Conservation (phyloP, 805 yeast species). For the Ascoidea tarda region DNA sequence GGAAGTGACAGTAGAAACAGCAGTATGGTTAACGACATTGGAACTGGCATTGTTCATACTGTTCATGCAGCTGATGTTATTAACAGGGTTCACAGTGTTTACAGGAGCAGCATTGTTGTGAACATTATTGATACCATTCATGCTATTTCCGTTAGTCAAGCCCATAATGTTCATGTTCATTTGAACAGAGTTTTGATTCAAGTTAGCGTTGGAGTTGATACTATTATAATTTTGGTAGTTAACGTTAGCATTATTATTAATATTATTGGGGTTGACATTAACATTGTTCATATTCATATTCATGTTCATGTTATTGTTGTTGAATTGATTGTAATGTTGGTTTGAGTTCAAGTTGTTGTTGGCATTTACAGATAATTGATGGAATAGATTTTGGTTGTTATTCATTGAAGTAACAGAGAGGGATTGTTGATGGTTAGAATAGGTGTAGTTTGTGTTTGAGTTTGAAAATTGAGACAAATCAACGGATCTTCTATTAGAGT, state of each 20-base stretch:
- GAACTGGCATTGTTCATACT: not conserved
- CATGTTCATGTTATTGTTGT: not conserved
- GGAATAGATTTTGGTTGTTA: not conserved
- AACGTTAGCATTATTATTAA: not conserved
- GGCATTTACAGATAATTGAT: not conserved
- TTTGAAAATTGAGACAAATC: not conserved
- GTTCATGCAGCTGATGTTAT: not conserved
- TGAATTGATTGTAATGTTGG: not conserved
- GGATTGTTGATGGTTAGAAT: not conserved
- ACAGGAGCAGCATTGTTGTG: not conserved
- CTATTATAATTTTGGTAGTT: not conserved
- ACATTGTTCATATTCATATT: not conserved
- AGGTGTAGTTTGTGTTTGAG: not conserved
- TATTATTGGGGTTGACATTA: too few species aligned
- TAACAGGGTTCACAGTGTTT: not conserved
- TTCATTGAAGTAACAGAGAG: not conserved
- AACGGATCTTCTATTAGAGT: not conserved
- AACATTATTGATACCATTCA: not conserved
- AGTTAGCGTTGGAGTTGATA: constrained; percentile 2
- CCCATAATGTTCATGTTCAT: not conserved
- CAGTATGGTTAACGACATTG: not conserved
- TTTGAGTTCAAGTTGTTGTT: not conserved
- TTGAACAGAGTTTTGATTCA: not conserved
- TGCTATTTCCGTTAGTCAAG: not conserved
- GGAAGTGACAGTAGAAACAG: constrained; percentile 5